Evolutionary conservation across 176 grass and related monocot genomes (phyloP).

Genomic region (Alloteropsis semialata): DNA sequence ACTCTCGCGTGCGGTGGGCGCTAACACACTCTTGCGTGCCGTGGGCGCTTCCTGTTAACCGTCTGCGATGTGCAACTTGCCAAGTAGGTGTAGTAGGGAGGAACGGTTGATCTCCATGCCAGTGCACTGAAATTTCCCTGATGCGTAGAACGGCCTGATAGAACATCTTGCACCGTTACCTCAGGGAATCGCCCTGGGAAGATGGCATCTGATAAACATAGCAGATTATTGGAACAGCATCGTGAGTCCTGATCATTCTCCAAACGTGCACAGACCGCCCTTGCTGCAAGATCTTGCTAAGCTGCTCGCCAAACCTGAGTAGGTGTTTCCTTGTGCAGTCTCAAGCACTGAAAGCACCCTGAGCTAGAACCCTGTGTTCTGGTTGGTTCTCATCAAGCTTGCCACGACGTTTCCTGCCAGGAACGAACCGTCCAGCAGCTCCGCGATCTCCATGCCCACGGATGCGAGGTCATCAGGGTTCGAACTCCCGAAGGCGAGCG

Average conservation of each 20-base stretch:
- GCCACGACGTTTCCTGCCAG: slow-evolving; percentile 19
- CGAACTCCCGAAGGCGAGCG: slow-evolving; percentile 18
- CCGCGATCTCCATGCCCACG: slow-evolving; percentile 30
- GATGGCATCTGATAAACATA: not conserved
- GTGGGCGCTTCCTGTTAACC: not conserved
- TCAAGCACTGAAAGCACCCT: not conserved
- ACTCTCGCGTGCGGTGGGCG: not conserved
- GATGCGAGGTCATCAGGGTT: slow-evolving; percentile 26
- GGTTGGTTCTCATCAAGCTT: slow-evolving; percentile 34
- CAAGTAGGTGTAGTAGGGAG: not conserved
- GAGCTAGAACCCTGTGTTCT: not conserved
- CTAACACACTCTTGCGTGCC: slow-evolving; percentile 1
- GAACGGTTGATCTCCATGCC: not conserved
- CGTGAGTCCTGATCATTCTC: not conserved
- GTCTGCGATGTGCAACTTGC: not conserved
- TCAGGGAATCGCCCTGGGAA: not conserved
- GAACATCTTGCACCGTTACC: not conserved
- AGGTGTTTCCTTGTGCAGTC: slow-evolving; percentile 1
- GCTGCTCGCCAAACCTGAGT: not conserved
- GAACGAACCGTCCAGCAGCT: slow-evolving; percentile 1
- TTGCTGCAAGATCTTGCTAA: not conserved
- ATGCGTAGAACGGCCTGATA: not conserved
- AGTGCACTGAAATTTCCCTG: not conserved
- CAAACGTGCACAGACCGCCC: not conserved
- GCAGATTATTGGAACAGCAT: not conserved